Conservation (phyloP, 192 early-diverging fungal genomes). For the Pilaira anomala region DNA sequence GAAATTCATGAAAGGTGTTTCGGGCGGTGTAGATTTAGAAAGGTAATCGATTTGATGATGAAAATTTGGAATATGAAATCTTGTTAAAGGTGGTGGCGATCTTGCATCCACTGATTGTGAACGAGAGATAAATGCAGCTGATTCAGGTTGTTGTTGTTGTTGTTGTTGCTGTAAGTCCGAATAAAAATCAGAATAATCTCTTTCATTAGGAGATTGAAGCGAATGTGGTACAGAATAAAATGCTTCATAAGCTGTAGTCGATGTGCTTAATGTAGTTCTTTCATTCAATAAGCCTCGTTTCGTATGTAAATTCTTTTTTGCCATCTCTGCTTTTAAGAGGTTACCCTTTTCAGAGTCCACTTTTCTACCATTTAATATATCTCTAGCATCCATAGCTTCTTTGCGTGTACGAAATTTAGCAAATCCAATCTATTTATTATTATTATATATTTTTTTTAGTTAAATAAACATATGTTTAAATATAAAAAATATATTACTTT, state of each 20-base stretch:
- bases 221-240: slow-evolving; percentile 37
- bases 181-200: slow-evolving; percentile 5
- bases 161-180: neutral
- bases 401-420: slow-evolving; percentile 92
- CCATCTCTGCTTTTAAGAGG: slow-evolving; percentile 97
- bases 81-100: neutral
- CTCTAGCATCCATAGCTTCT: slow-evolving; percentile 90
- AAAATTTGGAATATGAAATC: neutral
- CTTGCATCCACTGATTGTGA: slow-evolving; percentile 15
- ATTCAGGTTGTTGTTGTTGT: neutral
- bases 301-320: slow-evolving; percentile 97
- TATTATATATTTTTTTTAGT: slow-evolving; percentile 2
- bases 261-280: neutral
- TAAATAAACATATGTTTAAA: neutral
- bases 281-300: slow-evolving; percentile 60
- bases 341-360: slow-evolving; percentile 79
- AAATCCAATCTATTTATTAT: slow-evolving; percentile 84
- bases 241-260: slow-evolving; percentile 30
- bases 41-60: slow-evolving; percentile 10
- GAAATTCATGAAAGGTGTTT: slow-evolving; percentile 8
- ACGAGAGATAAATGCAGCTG: slow-evolving; percentile 13
- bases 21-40: slow-evolving; percentile 20
- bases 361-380: slow-evolving; percentile 85
- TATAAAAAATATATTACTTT: slow-evolving; percentile 28
- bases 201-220: neutral